A percentile compares a stretch with the other conserved stretches of the same genome.
Evolutionary conservation across 169 alveolate genomes (phyloP).

Genomic region (Eimeria brunetti): DNA sequence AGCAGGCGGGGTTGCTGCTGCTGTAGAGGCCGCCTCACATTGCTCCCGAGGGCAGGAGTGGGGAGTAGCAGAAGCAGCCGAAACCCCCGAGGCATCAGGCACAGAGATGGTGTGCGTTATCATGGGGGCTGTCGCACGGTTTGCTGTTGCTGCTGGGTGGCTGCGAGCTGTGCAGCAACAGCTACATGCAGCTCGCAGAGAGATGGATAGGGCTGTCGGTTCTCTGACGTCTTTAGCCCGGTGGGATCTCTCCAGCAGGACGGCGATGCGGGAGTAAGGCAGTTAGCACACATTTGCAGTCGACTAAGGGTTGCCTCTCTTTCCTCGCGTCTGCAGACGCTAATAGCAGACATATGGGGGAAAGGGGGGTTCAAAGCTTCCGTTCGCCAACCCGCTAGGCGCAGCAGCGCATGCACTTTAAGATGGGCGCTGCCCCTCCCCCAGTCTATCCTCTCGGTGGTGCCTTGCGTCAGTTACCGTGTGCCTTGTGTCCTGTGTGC

Average conservation of each 20-base stretch:
- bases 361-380: neutral
- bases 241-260: conserved; percentile 76
- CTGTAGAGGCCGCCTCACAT: neutral
- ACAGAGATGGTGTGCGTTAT: conserved; percentile 34
- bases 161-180: conserved; percentile 68
- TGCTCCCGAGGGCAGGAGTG: neutral
- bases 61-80: neutral
- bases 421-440: neutral
- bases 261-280: conserved; percentile 78
- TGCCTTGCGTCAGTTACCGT: neutral
- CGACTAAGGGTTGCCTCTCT: neutral
- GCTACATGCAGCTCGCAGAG: conserved; percentile 67
- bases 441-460: neutral
- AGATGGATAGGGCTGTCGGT: conserved; percentile 63
- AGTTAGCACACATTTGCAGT: neutral
- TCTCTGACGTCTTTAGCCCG: conserved; percentile 61
- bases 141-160: conserved; percentile 80
- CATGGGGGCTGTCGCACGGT: conserved; percentile 68
- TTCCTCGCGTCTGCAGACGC: neutral
- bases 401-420: neutral
- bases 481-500: neutral
- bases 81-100: neutral
- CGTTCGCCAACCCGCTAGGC: neutral
- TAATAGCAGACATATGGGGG: neutral
- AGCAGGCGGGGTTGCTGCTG: no score